These are phyloP conservation scores for Penicillium sp. DNA, from an alignment of 2,329 filamentous ascomycete species.

Conservation along the genomic window DNA sequence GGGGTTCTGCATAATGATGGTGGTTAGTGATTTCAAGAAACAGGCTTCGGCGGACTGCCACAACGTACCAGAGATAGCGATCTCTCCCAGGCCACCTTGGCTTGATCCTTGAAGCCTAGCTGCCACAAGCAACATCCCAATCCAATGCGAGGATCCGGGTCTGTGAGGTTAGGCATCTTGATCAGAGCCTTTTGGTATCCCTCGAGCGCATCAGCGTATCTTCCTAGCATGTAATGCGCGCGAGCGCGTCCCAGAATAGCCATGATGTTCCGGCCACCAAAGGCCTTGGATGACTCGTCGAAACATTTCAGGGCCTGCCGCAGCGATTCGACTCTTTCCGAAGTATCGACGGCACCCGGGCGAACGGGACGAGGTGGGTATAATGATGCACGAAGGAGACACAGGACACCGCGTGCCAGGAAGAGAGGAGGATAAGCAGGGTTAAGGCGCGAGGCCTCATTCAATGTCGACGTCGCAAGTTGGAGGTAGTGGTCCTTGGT, in stretches of 20 bases:
- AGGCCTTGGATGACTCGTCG: slow-evolving; percentile 85
- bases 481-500: slow-evolving; percentile 94
- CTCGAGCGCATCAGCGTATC: slow-evolving; percentile 78
- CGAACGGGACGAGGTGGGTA: slow-evolving; percentile 69
- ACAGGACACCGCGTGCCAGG: slow-evolving; percentile 84
- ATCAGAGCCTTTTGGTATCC: slow-evolving; percentile 83
- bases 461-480: slow-evolving; percentile 83
- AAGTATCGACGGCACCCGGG: slow-evolving; percentile 61
- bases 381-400: slow-evolving; percentile 81
- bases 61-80: slow-evolving; percentile 68
- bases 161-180: slow-evolving; percentile 81
- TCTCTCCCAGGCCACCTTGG: slow-evolving; percentile 85
- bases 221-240: slow-evolving; percentile 80
- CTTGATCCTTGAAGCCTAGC: slow-evolving; percentile 89
- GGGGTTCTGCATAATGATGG: slow-evolving; percentile 53
- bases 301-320: slow-evolving; percentile 89
- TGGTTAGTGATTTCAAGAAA: background rate
- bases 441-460: slow-evolving; percentile 92
- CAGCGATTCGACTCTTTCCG: slow-evolving; percentile 73
- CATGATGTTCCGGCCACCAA: slow-evolving; percentile 84
- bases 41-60: background rate
- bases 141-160: slow-evolving; percentile 92
- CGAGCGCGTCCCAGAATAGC: slow-evolving; percentile 87
- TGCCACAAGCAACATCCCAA: slow-evolving; percentile 98
- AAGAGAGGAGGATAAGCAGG: slow-evolving; percentile 89